phyloP scores from a whole-genome alignment of 1,284 basidiomycete genomes.

The Moniliella sp. region DNA sequence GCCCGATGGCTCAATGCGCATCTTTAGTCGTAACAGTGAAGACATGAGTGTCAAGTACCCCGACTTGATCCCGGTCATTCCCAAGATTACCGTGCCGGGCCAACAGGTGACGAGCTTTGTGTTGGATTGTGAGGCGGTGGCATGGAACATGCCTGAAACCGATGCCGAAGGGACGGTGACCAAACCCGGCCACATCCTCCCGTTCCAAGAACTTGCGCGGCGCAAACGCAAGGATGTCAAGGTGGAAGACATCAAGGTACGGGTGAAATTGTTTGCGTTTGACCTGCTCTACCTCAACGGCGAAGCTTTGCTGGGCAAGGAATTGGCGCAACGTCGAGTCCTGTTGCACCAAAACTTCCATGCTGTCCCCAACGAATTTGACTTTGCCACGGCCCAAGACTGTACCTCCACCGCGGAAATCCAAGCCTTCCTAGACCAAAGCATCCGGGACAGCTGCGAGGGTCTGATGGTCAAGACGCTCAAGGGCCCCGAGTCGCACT shows the following conservation, averaged over 20 bases:
- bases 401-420: slow-evolving; percentile 78
- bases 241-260: slow-evolving; percentile 80
- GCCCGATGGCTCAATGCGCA: slow-evolving; percentile 39
- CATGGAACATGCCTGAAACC: slow-evolving; percentile 52
- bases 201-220: slow-evolving; percentile 87
- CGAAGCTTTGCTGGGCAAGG: slow-evolving; percentile 35
- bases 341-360: slow-evolving; percentile 60
- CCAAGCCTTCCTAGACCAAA: slow-evolving; percentile 77
- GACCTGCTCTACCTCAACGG: slow-evolving; percentile 86
- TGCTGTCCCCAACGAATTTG: slow-evolving; percentile 67
- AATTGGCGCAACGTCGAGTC: slow-evolving; percentile 42
- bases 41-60: slow-evolving; percentile 99
- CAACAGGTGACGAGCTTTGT: slow-evolving; percentile 57
- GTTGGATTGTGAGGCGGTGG: slow-evolving; percentile 84
- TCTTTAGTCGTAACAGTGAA: slow-evolving; percentile 92
- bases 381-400: slow-evolving; percentile 75
- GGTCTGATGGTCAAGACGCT: slow-evolving; percentile 97
- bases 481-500: slow-evolving; percentile 66
- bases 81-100: slow-evolving; percentile 43
- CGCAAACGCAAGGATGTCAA: slow-evolving; percentile 93
- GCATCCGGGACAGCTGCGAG: slow-evolving; percentile 91
- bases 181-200: slow-evolving; percentile 47
- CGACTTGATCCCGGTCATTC: slow-evolving; percentile 78
- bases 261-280: slow-evolving; percentile 83
- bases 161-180: slow-evolving; percentile 6